Percentiles rank a stretch among this genome's conserved stretches.
phyloP scores from a whole-genome alignment of 2,329 filamentous ascomycete species.

The Ascochyta fabae region DNA sequence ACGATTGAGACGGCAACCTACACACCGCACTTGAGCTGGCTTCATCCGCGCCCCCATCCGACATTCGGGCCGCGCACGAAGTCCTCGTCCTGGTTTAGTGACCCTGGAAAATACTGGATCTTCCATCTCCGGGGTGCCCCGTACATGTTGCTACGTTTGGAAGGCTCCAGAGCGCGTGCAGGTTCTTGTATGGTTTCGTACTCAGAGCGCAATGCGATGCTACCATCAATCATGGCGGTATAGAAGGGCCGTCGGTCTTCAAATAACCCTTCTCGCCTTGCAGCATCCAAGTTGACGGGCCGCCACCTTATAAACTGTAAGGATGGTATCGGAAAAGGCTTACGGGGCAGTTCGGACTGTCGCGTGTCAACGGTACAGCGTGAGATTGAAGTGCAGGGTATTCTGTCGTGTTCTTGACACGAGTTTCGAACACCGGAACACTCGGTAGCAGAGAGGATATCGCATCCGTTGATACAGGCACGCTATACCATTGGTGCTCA shows the following conservation, averaged over 20 bases:
- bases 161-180: constrained; percentile 24
- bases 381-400: background rate
- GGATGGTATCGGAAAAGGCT: background rate
- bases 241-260: background rate
- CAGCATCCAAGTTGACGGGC: background rate
- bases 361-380: background rate
- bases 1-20: background rate
- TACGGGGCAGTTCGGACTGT: background rate
- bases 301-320: background rate
- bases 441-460: background rate
- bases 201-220: background rate
- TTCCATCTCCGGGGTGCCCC: constrained; percentile 16
- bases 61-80: constrained; percentile 31
- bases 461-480: background rate
- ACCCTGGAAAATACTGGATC: constrained; percentile 22
- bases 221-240: background rate
- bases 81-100: constrained; percentile 23
- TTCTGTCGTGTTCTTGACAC: background rate
- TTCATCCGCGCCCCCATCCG: constrained; percentile 14
- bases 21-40: constrained; percentile 24
- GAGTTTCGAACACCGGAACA: background rate
- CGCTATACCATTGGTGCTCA: background rate
- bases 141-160: constrained; percentile 15
- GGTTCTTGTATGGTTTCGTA: constrained; percentile 19
- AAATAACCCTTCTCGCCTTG: background rate